Evolutionary conservation across 345 rosid species (phyloP), one percentile per base, ranked within the genome.

Genomic region (Euphorbia tirucalli): DNA sequence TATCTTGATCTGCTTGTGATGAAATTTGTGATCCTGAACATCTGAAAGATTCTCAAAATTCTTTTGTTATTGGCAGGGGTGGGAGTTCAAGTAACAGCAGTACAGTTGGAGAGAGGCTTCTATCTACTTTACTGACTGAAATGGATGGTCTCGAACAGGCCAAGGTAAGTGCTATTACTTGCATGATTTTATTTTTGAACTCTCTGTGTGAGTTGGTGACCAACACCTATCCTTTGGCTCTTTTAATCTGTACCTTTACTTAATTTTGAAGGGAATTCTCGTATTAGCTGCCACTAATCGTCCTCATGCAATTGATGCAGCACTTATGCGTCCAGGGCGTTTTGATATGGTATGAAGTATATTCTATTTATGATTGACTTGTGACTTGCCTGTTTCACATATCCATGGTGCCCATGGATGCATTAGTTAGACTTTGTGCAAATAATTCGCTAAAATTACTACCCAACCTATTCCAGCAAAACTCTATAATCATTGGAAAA

Each of bases 141-240:
- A 92, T 92, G 97, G 99, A 95, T 74, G 99, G 99, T 74, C 77
- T 95, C 65, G 96, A 95, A 80, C 85, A 90, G 78, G 88, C 97
- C 71, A 90, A 89, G 75, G 96, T 90, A 73, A 78, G 85, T 64
- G 31, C 54, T n/a, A 15, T 41, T 41, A 41, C 22, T 61, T 7
- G 31, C 54, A 50, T 31, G 30, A 54, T 10, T 62, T 46, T 28
- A 41, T 49, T 48, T 35, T 59, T 48, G 7, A 61, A 52, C 61
- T 18, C 30, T 61, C 0, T 4, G 2, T 50, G 4, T 69, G 39
- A n/a, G n/a, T n/a, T n/a, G n/a, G n/a, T n/a, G n/a, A n/a, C n/a
- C n/a, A n/a, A n/a, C n/a, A n/a, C n/a, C n/a, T n/a, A n/a, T n/a
- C n/a, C n/a, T n/a, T n/a, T n/a, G n/a, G n/a, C n/a, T n/a, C n/a